Evolutionary conservation across 768 basidiomycete species (phyloP).

Genomic region (Mycena alexandri): DNA sequence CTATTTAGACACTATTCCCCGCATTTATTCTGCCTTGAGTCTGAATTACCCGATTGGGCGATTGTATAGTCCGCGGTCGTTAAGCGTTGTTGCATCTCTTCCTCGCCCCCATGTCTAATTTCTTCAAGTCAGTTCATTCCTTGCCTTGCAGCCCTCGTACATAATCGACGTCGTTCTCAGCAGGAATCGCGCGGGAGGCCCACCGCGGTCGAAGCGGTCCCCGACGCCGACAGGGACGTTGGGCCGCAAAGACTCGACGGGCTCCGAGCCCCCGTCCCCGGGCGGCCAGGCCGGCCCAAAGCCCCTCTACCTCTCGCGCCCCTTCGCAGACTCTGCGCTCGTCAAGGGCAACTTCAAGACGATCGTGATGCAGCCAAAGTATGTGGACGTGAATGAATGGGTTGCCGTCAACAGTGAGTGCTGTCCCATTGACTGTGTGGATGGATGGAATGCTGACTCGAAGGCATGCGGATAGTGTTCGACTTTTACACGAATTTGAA

Average conservation of each 20-base stretch:
- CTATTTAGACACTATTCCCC: too few relatives aligned
- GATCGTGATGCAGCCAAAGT: constrained; percentile 96
- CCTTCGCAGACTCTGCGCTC: constrained; percentile 94
- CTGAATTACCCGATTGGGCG: neutral
- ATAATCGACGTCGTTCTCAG: too few relatives aligned
- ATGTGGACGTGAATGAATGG: constrained; percentile 97
- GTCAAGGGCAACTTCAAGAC: constrained; percentile 99
- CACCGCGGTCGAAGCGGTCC: constrained; percentile 52
- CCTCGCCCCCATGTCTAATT: constrained; percentile 12
- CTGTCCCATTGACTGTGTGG: too few relatives aligned
- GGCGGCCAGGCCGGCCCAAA: constrained; percentile 54
- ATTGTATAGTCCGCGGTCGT: constrained; percentile 13
- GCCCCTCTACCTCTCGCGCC: constrained; percentile 91
- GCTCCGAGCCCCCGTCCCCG: constrained; percentile 57
- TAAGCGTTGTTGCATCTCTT: constrained; percentile 12
- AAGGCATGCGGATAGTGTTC: constrained; percentile 72
- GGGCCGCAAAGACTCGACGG: constrained; percentile 47
- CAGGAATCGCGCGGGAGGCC: constrained; percentile 34
- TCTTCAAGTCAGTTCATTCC: constrained; percentile 35
- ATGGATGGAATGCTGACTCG: neutral
- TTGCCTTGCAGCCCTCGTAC: neutral
- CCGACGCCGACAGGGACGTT: constrained; percentile 50
- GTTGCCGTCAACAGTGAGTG: constrained; percentile 93
- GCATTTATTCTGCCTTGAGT: neutral
- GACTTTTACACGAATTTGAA: constrained; percentile 99